Percentiles rank a stretch among this genome's conserved stretches.
Conservation (phyloP, 164 flowering plant genomes). For the Vitis labrusca region DNA sequence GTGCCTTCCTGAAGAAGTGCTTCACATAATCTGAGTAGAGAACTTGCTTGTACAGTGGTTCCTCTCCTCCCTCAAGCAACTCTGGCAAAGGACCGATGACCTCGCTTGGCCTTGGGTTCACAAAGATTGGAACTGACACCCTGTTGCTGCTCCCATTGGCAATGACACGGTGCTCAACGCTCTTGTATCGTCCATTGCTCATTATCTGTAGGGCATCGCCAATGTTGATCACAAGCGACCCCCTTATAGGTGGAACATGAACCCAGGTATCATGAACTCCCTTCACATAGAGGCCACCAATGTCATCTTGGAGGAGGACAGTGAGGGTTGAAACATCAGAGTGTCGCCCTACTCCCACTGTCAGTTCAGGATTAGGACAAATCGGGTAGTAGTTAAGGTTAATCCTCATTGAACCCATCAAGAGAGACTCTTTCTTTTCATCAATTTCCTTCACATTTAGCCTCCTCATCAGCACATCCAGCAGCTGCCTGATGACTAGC, state of each 20-base stretch:
- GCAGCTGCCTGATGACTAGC: constrained; percentile 19
- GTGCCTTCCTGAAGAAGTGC: constrained; percentile 45
- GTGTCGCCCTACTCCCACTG: constrained; percentile 51
- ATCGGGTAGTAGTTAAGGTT: constrained; percentile 50
- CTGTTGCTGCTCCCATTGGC: constrained; percentile 39
- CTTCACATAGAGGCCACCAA: constrained; percentile 46
- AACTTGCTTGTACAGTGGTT: constrained; percentile 33
- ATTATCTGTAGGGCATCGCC: constrained; percentile 48
- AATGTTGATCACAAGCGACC: constrained; percentile 35
- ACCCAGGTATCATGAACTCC: constrained; percentile 27
- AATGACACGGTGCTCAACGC: constrained; percentile 48
- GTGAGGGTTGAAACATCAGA: constrained; percentile 54
- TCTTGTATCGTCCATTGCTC: constrained; percentile 54
- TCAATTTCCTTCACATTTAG: constrained; percentile 35
- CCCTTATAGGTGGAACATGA: constrained; percentile 31
- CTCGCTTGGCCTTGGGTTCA: constrained; percentile 32
- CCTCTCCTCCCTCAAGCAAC: constrained; percentile 34
- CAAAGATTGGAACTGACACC: constrained; percentile 47
- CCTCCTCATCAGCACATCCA: constrained; percentile 29
- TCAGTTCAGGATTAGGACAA: constrained; percentile 59
- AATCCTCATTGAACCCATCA: constrained; percentile 36
- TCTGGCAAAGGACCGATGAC: constrained; percentile 38
- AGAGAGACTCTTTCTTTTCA: constrained; percentile 17
- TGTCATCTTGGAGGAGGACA: constrained; percentile 50
- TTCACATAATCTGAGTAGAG: constrained; percentile 39